Base-by-base conservation (phyloP, 148 eudicot species). In the Persicaria maculosa region DNA sequence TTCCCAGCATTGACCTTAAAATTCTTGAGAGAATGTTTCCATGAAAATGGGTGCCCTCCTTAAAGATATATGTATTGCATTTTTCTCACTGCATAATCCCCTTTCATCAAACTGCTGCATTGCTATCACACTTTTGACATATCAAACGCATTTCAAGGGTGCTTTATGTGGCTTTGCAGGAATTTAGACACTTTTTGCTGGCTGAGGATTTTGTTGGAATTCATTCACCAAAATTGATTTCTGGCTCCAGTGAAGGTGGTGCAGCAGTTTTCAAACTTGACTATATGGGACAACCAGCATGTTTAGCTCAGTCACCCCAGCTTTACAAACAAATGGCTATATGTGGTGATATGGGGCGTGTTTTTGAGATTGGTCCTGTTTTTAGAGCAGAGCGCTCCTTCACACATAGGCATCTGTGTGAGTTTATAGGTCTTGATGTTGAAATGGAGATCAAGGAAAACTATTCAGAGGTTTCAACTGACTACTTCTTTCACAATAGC, bases 301-400 rank as follows among this genome's bases (percentile, higher is more conserved):
- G 98, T 77, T 82, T 94, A 72, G 97, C 98, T 47, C 98, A 94
- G 80, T 94, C 98, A 68, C 98, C 98, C 50, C 98, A 91, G 79
- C 97, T 91, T 83, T 94, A 91, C 86, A 94, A 94, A 79, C 98
- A 94, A 79, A 90, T 91, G 93, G 81, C 97, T 17, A 90, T 94
- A 2, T 88, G 88, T 80, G 98, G 97, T 77, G 97, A 90, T 79
- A 88, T 94, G 84, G 85, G 82, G 64, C 90, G 93, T 71, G 98
- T 94, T 50, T 94, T 87, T 86, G 98, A 91, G 82, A 78, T 90
- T 64, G 98, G 98, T 72, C 89, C 93, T 73, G 98, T 94, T 72
- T 94, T 88, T 72, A 94, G 98, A 80, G 98, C 98, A 5, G 98
- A 94, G 81, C 93, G 92, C 74, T 94, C 98, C 11, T 94, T 58